Evolutionary conservation across 495 filamentous ascomycete species (phyloP).

Genomic region (Podospora tetraspora): DNA sequence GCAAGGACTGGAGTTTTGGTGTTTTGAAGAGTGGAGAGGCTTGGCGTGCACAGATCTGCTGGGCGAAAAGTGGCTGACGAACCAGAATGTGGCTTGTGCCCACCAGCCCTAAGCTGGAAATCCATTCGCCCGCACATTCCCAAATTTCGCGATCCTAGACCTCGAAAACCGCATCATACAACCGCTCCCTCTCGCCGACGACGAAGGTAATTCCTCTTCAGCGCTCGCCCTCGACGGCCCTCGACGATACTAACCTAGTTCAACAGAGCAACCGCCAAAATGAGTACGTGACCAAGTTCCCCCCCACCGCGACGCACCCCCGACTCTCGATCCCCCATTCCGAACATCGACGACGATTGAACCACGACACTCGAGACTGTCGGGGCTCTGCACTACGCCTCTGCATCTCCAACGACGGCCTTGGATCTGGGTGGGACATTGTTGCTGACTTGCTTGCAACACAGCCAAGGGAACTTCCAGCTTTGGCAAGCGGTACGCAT

Average conservation of each 20-base stretch:
- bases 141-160: constrained; percentile 35
- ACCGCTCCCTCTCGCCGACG: constrained; percentile 29
- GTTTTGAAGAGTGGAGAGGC: background rate
- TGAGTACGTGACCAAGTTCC: constrained; percentile 33
- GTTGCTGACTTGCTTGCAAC: constrained; percentile 30
- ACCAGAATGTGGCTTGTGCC: constrained; percentile 19
- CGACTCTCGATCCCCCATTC: constrained; percentile 9
- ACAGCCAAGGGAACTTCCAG: constrained; percentile 87
- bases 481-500: constrained; percentile 76
- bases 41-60: background rate
- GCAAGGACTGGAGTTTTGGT: background rate
- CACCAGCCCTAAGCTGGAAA: constrained; percentile 33
- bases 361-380: background rate
- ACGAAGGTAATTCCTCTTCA: constrained; percentile 27
- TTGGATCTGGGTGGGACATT: background rate
- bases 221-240: background rate
- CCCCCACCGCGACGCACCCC: background rate
- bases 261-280: constrained; percentile 36
- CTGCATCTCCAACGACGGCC: background rate
- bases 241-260: constrained; percentile 18
- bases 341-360: constrained; percentile 1
- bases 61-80: background rate
- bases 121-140: constrained; percentile 29
- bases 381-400: background rate
- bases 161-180: constrained; percentile 30